phyloP scores from a whole-genome alignment of 176 grass and related monocot genomes.

The Leersia perrieri region DNA sequence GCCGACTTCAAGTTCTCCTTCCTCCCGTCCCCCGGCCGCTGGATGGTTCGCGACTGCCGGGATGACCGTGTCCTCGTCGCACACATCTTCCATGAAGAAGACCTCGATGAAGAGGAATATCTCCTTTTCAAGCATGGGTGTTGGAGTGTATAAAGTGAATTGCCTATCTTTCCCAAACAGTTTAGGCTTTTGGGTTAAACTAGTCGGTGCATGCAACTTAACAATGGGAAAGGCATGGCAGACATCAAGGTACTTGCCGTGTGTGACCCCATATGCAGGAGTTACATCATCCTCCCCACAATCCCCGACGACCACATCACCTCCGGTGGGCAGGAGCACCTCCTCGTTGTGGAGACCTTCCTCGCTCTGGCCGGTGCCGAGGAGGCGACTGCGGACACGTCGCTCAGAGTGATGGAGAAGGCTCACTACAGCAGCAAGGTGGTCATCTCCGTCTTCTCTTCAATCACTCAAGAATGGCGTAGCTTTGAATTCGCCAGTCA shows the following conservation, averaged over 20 bases:
- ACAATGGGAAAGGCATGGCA: background rate
- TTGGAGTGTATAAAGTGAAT: too few relatives aligned
- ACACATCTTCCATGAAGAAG: too few relatives aligned
- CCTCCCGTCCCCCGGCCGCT: background rate
- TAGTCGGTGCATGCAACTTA: too few relatives aligned
- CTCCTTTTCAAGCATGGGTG: too few relatives aligned
- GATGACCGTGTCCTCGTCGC: background rate
- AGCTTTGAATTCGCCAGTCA: background rate
- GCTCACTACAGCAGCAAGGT: background rate
- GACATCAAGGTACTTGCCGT: background rate
- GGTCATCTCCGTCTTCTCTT: conserved; percentile 39
- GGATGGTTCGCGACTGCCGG: background rate
- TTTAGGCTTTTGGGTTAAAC: too few relatives aligned
- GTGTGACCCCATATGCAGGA: background rate
- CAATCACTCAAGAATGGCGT: background rate
- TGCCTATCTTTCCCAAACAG: too few relatives aligned
- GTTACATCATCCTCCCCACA: background rate
- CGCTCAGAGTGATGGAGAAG: conserved; percentile 21
- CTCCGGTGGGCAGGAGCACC: background rate
- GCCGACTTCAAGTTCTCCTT: conserved; percentile 17
- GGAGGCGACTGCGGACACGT: background rate
- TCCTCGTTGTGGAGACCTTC: conserved; percentile 19
- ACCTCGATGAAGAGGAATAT: too few relatives aligned
- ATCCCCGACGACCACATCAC: background rate
- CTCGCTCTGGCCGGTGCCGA: conserved; percentile 10